Conservation (phyloP, 805 yeast genomes). For the Starmerella lactis-condensi region DNA sequence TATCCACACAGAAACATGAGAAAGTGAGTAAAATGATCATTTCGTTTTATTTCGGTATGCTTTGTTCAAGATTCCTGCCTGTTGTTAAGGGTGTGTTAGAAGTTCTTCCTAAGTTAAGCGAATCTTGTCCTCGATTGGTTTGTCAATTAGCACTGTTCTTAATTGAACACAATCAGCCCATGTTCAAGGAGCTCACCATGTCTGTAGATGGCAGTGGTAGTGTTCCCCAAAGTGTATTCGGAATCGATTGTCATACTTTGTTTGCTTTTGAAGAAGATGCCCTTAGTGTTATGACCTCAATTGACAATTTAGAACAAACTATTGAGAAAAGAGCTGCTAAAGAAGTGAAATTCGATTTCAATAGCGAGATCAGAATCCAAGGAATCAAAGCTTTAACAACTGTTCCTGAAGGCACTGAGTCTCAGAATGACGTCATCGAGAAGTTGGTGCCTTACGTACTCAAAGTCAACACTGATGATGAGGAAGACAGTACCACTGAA, state of each 20-base stretch:
- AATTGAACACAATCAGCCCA: slow-evolving; percentile 6
- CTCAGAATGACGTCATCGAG: slow-evolving; percentile 29
- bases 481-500: slow-evolving; percentile 12
- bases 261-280: background rate
- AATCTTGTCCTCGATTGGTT: slow-evolving; percentile 24
- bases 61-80: slow-evolving; percentile 64
- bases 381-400: slow-evolving; percentile 37
- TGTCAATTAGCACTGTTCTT: slow-evolving; percentile 36
- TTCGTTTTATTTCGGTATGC: slow-evolving; percentile 45
- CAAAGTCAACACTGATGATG: slow-evolving; percentile 17
- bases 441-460: slow-evolving; percentile 40
- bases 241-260: background rate
- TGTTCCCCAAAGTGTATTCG: background rate
- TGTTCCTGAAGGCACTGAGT: slow-evolving; percentile 60
- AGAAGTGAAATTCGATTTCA: slow-evolving; percentile 3
- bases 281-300: background rate
- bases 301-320: background rate
- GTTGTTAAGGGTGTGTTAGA: slow-evolving; percentile 64
- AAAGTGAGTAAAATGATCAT: slow-evolving; percentile 24
- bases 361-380: slow-evolving; percentile 30
- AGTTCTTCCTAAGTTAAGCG: slow-evolving; percentile 32
- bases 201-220: slow-evolving; percentile 2
- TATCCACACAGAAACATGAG: too few species aligned
- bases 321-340: slow-evolving; percentile 2
- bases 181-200: slow-evolving; percentile 1